phyloP scores from a whole-genome alignment of 306 rosid genomes.

The Sophora flavescens region DNA sequence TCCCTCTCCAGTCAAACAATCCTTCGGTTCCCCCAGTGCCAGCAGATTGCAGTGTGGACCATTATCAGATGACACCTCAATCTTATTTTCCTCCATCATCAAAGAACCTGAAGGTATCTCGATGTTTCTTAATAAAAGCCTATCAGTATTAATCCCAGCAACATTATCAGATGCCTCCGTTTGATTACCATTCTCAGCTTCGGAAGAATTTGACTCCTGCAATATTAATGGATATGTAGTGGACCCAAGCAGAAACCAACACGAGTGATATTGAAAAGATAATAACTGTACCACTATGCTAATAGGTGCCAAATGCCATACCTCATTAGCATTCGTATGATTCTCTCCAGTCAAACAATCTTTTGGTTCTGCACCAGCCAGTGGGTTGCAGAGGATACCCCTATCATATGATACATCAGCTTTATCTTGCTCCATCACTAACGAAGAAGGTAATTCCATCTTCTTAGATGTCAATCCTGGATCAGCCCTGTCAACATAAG shows the following conservation, averaged over 20 bases:
- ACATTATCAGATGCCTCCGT: conserved; percentile 38
- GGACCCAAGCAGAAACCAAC: conserved; percentile 23
- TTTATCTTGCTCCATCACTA: conserved; percentile 42
- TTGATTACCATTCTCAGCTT: conserved; percentile 42
- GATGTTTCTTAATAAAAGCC: background rate
- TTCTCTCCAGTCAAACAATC: conserved; percentile 35
- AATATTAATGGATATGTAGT: conserved; percentile 7
- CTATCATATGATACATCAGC: conserved; percentile 38
- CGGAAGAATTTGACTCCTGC: conserved; percentile 46
- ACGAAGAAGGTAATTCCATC: conserved; percentile 34
- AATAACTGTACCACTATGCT: background rate
- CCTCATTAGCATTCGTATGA: conserved; percentile 32
- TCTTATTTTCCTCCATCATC: conserved; percentile 30
- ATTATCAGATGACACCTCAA: conserved; percentile 27
- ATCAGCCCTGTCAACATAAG: conserved; percentile 39
- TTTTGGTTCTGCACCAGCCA: conserved; percentile 31
- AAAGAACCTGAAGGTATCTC: conserved; percentile 35
- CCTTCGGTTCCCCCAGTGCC: background rate
- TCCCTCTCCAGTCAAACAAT: conserved; percentile 30
- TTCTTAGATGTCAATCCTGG: conserved; percentile 36
- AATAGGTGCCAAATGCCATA: conserved; percentile 35
- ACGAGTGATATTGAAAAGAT: background rate
- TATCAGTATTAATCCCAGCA: conserved; percentile 30
- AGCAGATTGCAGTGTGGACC: conserved; percentile 7
- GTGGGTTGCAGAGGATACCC: conserved; percentile 25